Percentiles rank a stretch among this genome's conserved stretches.
phyloP scores from a whole-genome alignment of 805 yeast species.

The Zygoascus bituminiphila region DNA sequence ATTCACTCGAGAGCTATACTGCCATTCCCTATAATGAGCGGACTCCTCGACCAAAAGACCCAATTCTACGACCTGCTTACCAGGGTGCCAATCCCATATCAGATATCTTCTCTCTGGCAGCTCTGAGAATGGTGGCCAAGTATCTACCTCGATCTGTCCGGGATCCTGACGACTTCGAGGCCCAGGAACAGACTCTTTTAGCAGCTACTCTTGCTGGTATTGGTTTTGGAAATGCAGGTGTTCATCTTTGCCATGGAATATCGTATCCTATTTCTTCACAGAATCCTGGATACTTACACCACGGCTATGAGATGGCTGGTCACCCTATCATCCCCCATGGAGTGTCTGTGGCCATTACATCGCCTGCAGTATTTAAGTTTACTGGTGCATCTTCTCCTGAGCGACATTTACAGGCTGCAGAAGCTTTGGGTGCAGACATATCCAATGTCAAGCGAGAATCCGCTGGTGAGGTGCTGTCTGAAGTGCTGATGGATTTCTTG shows the following conservation, averaged over 20 bases:
- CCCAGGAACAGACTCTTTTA: conserved; percentile 36
- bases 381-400: conserved; percentile 34
- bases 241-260: conserved; percentile 37
- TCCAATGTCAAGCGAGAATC: conserved; percentile 29
- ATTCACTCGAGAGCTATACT: conserved; percentile 38
- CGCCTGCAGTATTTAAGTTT: conserved; percentile 37
- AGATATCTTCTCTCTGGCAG: conserved; percentile 37
- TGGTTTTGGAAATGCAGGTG: conserved; percentile 40
- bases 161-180: conserved; percentile 35
- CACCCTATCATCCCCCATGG: conserved; percentile 39
- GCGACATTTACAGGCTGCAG: conserved; percentile 32
- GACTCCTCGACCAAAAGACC: conserved; percentile 32
- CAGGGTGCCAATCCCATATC: conserved; percentile 41
- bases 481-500: conserved; percentile 29
- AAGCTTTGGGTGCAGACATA: conserved; percentile 30
- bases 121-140: conserved; percentile 33
- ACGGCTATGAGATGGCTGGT: conserved; percentile 31
- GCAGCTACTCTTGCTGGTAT: conserved; percentile 40
- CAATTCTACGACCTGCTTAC: conserved; percentile 33
- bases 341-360: conserved; percentile 37
- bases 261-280: conserved; percentile 34
- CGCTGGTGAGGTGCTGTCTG: conserved; percentile 33
- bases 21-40: conserved; percentile 36
- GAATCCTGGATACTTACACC: conserved; percentile 31
- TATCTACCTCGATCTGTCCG: conserved; percentile 33